These are phyloP conservation scores for Phytophthora crassamura DNA, from an alignment of 352 stramenopile genomes.

Conservation along the genomic window DNA sequence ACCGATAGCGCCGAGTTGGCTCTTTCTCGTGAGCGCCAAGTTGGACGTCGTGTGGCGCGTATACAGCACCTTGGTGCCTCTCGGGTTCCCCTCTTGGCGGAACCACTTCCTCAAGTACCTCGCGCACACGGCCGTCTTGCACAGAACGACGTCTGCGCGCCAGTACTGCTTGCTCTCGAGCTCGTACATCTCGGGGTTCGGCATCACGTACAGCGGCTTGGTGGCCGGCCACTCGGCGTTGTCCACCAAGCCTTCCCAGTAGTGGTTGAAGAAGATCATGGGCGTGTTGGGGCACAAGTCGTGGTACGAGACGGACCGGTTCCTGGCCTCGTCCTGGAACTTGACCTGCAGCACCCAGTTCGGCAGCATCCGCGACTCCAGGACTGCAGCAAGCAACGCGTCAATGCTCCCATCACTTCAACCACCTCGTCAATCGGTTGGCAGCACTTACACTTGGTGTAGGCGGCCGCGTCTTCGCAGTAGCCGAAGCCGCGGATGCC, in stretches of 20 bases:
- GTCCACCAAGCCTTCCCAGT: conserved; percentile 44
- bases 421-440: too few species aligned
- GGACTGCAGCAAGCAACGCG: conserved; percentile 17
- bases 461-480: conserved; percentile 67
- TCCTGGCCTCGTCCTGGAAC: conserved; percentile 31
- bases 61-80: conserved; percentile 53
- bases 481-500: conserved; percentile 58
- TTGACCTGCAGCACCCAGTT: conserved; percentile 41
- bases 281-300: conserved; percentile 59
- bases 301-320: conserved; percentile 47
- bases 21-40: conserved; percentile 32
- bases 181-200: conserved; percentile 64
- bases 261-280: conserved; percentile 62
- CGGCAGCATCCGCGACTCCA: conserved; percentile 50
- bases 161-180: conserved; percentile 48
- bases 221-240: conserved; percentile 31
- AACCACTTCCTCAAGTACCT: conserved; percentile 61
- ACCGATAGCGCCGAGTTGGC: conserved; percentile 12
- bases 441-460: conserved; percentile 57
- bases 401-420: too few species aligned
- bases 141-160: conserved; percentile 52
- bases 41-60: conserved; percentile 60
- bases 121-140: conserved; percentile 56
- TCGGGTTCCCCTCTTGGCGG: conserved; percentile 58
- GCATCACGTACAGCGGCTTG: conserved; percentile 55